phyloP scores from a whole-genome alignment of 495 filamentous ascomycete species.

The Hypoxylon perforatum region DNA sequence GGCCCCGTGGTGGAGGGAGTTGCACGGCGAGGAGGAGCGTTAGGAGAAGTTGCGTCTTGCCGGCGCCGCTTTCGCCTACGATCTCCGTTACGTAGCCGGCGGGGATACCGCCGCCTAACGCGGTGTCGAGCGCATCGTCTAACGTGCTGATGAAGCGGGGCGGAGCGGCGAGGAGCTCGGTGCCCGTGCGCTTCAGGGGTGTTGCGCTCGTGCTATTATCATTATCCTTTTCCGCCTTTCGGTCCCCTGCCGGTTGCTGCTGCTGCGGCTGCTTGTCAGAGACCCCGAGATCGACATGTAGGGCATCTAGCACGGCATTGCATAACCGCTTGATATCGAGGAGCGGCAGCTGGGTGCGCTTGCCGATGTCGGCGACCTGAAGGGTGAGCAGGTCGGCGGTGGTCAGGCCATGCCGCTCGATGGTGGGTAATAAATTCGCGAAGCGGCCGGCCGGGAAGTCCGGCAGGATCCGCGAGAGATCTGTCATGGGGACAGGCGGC shows the following conservation, averaged over 20 bases:
- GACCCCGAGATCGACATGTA: constrained; percentile 74
- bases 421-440: constrained; percentile 77
- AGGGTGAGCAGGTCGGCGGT: constrained; percentile 88
- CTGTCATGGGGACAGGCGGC: constrained; percentile 71
- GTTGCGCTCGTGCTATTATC: not conserved
- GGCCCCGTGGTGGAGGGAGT: constrained; percentile 76
- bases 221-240: constrained; percentile 4
- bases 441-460: constrained; percentile 76
- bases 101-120: constrained; percentile 87
- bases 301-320: constrained; percentile 68
- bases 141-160: constrained; percentile 82
- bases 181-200: constrained; percentile 48
- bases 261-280: constrained; percentile 33
- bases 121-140: constrained; percentile 76
- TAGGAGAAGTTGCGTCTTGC: constrained; percentile 95
- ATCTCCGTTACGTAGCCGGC: constrained; percentile 87
- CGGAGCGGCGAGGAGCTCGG: constrained; percentile 51
- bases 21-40: constrained; percentile 84
- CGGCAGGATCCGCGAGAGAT: constrained; percentile 86
- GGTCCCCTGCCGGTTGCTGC: constrained; percentile 12
- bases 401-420: constrained; percentile 79
- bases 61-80: constrained; percentile 92
- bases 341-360: constrained; percentile 83
- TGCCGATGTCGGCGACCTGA: constrained; percentile 84
- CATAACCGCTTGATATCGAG: constrained; percentile 79